Evolutionary conservation across 257 asterid species (phyloP).

Genomic region (Solanum microdontum): DNA sequence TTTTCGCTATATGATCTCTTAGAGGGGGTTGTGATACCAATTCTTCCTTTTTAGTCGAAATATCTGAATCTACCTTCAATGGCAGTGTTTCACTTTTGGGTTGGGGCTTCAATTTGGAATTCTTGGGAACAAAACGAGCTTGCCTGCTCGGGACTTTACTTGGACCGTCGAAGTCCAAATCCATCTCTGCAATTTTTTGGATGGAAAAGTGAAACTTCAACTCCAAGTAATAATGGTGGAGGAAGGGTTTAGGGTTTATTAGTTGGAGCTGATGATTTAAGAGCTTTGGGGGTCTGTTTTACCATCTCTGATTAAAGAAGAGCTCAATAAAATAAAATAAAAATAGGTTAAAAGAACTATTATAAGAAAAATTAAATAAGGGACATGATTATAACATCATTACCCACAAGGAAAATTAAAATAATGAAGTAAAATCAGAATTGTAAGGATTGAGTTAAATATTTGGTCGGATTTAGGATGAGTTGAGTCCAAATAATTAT

Average conservation of each 20-base stretch:
- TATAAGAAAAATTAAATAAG: too few species aligned
- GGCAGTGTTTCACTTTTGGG: neutral
- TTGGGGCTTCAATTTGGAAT: slow-evolving; percentile 31
- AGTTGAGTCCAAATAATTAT: neutral
- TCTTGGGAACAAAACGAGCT: slow-evolving; percentile 59
- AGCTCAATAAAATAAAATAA: too few species aligned
- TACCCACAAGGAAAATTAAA: too few species aligned
- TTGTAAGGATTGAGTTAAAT: neutral
- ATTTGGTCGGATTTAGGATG: neutral
- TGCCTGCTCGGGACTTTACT: slow-evolving; percentile 19
- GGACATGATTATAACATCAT: neutral
- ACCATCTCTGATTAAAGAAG: neutral
- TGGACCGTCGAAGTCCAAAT: slow-evolving; percentile 36
- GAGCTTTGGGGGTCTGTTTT: neutral
- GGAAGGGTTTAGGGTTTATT: neutral
- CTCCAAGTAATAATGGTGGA: neutral
- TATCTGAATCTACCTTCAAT: neutral
- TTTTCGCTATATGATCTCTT: neutral
- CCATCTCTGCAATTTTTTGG: slow-evolving; percentile 36
- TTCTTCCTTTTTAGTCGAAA: slow-evolving; percentile 27
- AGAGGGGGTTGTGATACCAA: slow-evolving; percentile 3
- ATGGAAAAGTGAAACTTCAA: neutral
- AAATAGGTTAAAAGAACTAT: neutral
- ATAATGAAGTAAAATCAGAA: neutral
- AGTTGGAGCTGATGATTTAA: slow-evolving; percentile 11